Conservation (phyloP, 768 basidiomycete genomes). For the Pleurotus platypus region DNA sequence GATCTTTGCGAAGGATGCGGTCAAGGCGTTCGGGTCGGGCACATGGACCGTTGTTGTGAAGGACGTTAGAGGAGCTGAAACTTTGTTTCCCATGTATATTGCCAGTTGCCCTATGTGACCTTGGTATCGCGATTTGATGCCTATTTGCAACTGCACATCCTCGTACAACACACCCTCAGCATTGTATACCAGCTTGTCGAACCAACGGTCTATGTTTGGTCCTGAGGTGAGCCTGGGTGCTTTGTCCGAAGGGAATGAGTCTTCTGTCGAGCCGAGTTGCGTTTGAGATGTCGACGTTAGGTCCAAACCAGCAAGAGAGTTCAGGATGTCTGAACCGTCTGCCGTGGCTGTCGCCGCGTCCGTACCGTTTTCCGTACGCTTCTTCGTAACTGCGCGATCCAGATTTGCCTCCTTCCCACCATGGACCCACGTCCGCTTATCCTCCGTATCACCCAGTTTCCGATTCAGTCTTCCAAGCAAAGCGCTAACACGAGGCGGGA, state of each 20-base stretch:
- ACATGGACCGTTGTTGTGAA: slow-evolving; percentile 83
- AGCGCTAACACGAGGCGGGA: slow-evolving; percentile 92
- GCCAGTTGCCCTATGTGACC: slow-evolving; percentile 92
- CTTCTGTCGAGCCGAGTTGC: slow-evolving; percentile 11
- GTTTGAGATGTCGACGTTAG: slow-evolving; percentile 31
- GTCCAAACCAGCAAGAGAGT: slow-evolving; percentile 82
- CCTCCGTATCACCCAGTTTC: slow-evolving; percentile 90
- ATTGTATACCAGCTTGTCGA: slow-evolving; percentile 74
- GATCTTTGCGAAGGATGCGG: slow-evolving; percentile 86
- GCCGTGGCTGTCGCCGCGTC: slow-evolving; percentile 27
- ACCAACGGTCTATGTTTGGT: slow-evolving; percentile 86
- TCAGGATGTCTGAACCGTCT: slow-evolving; percentile 56
- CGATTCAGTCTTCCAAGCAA: slow-evolving; percentile 83
- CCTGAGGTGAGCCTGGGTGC: slow-evolving; percentile 58
- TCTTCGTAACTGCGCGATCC: slow-evolving; percentile 63
- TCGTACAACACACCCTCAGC: slow-evolving; percentile 93
- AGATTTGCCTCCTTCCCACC: slow-evolving; percentile 92
- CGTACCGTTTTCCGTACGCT: slow-evolving; percentile 39
- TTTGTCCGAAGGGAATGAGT: slow-evolving; percentile 25
- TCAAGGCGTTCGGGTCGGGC: slow-evolving; percentile 70
- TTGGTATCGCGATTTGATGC: slow-evolving; percentile 95
- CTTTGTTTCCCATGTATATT: slow-evolving; percentile 95
- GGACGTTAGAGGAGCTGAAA: slow-evolving; percentile 81
- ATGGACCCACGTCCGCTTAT: slow-evolving; percentile 93
- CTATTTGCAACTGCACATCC: slow-evolving; percentile 92